Evolutionary conservation across 495 filamentous ascomycete genomes (phyloP), one percentile per base, ranked within the genome.

Genomic region (Choiromyces venosus): DNA sequence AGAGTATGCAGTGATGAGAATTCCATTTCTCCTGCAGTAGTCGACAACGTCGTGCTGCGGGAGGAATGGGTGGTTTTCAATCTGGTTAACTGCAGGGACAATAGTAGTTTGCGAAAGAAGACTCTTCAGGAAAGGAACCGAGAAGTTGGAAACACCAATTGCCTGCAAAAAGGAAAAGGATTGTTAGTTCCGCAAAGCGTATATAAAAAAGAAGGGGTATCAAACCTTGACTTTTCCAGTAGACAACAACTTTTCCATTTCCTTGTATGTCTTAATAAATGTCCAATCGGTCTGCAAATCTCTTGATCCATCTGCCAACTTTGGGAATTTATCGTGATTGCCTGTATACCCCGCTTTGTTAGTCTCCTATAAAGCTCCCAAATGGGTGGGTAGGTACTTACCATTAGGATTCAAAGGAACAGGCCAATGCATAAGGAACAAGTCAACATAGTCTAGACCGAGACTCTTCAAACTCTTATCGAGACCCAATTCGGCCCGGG

Each of bases 241-340:
- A 14, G 35, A 65, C 36, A 77, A 16, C 25, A 94, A 85, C 84
- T 93, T 92, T 85, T 94, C 90, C 89, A 94, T 86, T 83, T 92
- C 90, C 29, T 77, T 77, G 88, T 91, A 93, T 66, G 91, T 92
- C 84, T 93, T 90, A 77, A 92, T 85, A 83, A 91, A 93, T 83
- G 92, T 86, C 89, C 92, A 94, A 83, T 91, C 76, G 1, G 52
- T 65, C 2, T 79, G 66, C 18, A 79, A 16, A 56, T 79, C 77
- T 16, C 76, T 71, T 19, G 69, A 72, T 8, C 77, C 77, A 25
- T 79, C 77, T 0, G 77, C 65, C 61, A 72, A 72, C 4, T 42
- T 75, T 7, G 77, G 77, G 68, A 79, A 79, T 35, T 37, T 75
- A 36, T 77, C 77, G 38, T 79, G 76, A 21, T 77, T 77, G 25